Evolutionary conservation across 1,284 basidiomycete species (phyloP), one percentile per base, ranked within the genome.

Genomic region (Cutaneotrichosporon cavernicola): DNA sequence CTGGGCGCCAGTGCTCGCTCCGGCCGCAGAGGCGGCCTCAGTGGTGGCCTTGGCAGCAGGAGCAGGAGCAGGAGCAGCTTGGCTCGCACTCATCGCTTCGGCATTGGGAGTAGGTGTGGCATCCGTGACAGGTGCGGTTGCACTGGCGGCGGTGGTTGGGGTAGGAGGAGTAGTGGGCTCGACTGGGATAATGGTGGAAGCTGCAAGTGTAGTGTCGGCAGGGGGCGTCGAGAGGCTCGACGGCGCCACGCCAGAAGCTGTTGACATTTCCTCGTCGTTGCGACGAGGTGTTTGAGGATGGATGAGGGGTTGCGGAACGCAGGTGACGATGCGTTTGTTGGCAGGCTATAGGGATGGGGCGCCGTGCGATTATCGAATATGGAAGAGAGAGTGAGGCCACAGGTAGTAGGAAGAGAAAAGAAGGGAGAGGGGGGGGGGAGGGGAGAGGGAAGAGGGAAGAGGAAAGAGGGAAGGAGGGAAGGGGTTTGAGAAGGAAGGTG

Each of bases 181-280:
- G 21, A 31, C 49, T n/a, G 51, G 13, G 31, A 30, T 34, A 49
- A 46, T 47, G 43, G 46, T 58, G 34, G 53, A 22, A 34, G 53
- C 18, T 9, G 53, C 57, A 21, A 34, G 53, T 4, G 56, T 14
- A 34, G 52, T 31, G 55, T 56, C 55, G 55, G 55, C 21, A 22
- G 21, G 11, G 22, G 38, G 10, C 21, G 55, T 56, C 38, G 34
- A 36, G 16, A 43, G 38, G 38, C 38, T 56, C 40, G 55, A 56
- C 56, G 62, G 65, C 60, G 60, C 62, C 46, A 61, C 52, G 64
- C 63, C 61, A 31, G 59, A 53, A 34, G 52, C 60, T 38, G 64
- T 58, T 60, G 66, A 40, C 66, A 68, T 68, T 53, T 61, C 63
- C 64, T 63, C 63, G 66, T 65, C 66, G 43, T 53, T 31, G 40